Evolutionary conservation across 2,329 filamentous ascomycete genomes (phyloP).

Genomic region (Verticillium dahliae): DNA sequence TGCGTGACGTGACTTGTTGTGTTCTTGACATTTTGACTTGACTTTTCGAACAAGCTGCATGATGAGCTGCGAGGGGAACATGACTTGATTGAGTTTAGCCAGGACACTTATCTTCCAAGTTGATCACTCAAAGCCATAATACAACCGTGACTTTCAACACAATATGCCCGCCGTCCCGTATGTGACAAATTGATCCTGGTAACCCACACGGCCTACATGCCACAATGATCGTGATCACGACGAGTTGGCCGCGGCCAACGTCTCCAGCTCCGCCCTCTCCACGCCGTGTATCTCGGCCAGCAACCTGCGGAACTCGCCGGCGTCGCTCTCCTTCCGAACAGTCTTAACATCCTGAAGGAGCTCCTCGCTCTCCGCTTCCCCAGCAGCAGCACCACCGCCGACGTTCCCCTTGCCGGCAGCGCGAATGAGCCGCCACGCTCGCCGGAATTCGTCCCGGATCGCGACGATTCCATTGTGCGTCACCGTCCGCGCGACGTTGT

Average conservation of each 20-base stretch:
- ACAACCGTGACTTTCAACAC: too few relatives aligned
- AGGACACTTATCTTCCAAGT: background rate
- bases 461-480: conserved; percentile 75
- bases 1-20: background rate
- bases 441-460: conserved; percentile 78
- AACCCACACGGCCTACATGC: background rate
- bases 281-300: conserved; percentile 33
- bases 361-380: conserved; percentile 18
- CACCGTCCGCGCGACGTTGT: conserved; percentile 84
- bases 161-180: too few relatives aligned
- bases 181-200: too few relatives aligned
- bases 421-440: conserved; percentile 68
- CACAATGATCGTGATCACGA: background rate
- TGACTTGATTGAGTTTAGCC: background rate
- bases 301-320: conserved; percentile 26
- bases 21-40: too few relatives aligned
- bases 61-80: background rate
- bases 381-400: conserved; percentile 5
- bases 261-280: conserved; percentile 3
- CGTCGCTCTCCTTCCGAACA: conserved; percentile 24
- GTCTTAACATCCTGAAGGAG: conserved; percentile 45
- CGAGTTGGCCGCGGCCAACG: background rate
- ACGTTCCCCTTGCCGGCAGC: conserved; percentile 32
- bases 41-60: too few relatives aligned
- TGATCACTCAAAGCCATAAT: background rate